phyloP scores from a whole-genome alignment of 495 filamentous ascomycete genomes.

The Penicillium chermesinum region DNA sequence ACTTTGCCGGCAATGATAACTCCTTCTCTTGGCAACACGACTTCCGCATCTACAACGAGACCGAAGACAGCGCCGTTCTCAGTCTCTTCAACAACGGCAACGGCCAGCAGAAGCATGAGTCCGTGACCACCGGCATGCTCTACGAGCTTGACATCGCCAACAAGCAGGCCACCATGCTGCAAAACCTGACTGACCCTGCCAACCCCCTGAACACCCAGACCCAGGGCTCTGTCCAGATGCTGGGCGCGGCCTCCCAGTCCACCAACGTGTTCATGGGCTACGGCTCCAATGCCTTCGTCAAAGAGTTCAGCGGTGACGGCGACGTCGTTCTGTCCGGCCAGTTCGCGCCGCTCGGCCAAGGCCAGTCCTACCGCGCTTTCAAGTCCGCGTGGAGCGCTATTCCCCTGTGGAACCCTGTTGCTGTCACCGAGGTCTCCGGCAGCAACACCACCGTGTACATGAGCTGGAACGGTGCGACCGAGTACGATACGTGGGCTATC shows the following conservation, averaged over 20 bases:
- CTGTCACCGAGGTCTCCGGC: conserved; percentile 4
- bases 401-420: conserved; percentile 12
- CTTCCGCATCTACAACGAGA: conserved; percentile 18
- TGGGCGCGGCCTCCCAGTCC: conserved; percentile 13
- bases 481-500: conserved; percentile 33
- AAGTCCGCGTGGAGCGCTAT: conserved; percentile 13
- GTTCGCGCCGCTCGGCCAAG: conserved; percentile 7
- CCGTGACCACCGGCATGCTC: conserved; percentile 13
- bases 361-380: conserved; percentile 16
- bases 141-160: conserved; percentile 17
- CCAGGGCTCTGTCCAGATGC: conserved; percentile 37
- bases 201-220: conserved; percentile 27
- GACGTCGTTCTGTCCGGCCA: conserved; percentile 9
- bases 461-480: conserved; percentile 35
- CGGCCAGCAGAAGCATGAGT: neutral
- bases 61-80: conserved; percentile 15
- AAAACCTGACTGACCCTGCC: conserved; percentile 17
- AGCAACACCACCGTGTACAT: conserved; percentile 16
- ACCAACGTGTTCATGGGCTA: conserved; percentile 39
- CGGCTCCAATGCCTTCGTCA: conserved; percentile 36
- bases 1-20: conserved; percentile 27
- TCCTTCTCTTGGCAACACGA: conserved; percentile 31
- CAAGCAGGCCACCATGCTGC: conserved; percentile 3
- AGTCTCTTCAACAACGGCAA: conserved; percentile 27
- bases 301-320: conserved; percentile 32